These are phyloP conservation scores for Cichorium intybus DNA, from an alignment of 140 eudicot genomes.

Conservation along the genomic window DNA sequence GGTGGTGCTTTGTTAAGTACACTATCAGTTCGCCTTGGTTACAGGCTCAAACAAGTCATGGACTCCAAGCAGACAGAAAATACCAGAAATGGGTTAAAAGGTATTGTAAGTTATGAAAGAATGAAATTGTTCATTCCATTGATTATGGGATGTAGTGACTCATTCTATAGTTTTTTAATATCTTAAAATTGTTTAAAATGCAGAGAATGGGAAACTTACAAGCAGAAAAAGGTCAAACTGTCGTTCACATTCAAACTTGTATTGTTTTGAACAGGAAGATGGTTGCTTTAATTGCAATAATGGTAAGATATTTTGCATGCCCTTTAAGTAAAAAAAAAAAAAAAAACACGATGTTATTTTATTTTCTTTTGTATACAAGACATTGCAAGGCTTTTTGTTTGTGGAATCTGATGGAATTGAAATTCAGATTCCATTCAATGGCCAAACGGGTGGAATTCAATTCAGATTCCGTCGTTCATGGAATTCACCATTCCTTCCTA, in stretches of 20 bases:
- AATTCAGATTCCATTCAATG: too few relatives aligned
- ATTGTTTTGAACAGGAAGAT: conserved; percentile 56
- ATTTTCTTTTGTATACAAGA: background rate
- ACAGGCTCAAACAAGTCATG: conserved; percentile 75
- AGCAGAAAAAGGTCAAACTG: conserved; percentile 47
- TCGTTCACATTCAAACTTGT: conserved; percentile 57
- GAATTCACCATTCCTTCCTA: too few relatives aligned
- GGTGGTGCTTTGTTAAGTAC: conserved; percentile 96
- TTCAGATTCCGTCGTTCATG: too few relatives aligned
- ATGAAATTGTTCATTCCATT: background rate
- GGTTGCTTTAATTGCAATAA: conserved; percentile 63
- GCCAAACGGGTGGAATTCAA: too few relatives aligned
- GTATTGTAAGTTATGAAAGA: conserved; percentile 24
- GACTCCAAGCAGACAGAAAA: conserved; percentile 56
- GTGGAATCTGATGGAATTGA: too few relatives aligned
- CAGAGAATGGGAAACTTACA: conserved; percentile 52
- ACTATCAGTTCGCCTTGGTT: conserved; percentile 82
- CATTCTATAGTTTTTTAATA: conserved; percentile 4
- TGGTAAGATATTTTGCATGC: conserved; percentile 39
- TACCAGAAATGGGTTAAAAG: conserved; percentile 44
- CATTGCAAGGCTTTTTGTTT: background rate
- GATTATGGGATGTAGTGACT: background rate
- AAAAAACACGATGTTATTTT: too few relatives aligned
- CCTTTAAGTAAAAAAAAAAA: too few relatives aligned
- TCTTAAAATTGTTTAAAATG: conserved; percentile 12